A percentile compares a stretch with the other conserved stretches of the same genome.
phyloP scores from a whole-genome alignment of 2,329 filamentous ascomycete genomes.

The Didymella segeticola region DNA sequence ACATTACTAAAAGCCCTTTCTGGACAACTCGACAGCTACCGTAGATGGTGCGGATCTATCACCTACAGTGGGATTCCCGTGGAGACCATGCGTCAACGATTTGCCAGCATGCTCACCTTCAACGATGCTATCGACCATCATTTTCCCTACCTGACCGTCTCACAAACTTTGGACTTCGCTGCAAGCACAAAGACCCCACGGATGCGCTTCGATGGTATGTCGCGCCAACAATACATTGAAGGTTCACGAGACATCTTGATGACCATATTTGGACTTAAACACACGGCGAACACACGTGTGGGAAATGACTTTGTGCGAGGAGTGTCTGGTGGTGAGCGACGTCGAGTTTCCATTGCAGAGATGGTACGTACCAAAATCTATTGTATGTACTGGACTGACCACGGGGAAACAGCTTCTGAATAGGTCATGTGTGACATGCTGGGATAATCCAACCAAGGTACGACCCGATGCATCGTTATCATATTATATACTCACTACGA shows the following conservation, averaged over 20 bases:
- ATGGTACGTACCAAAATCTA: slow-evolving; percentile 23
- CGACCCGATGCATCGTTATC: not conserved
- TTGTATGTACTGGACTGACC: slow-evolving; percentile 54
- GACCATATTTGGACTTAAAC: slow-evolving; percentile 65
- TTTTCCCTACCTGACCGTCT: slow-evolving; percentile 79
- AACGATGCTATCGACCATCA: slow-evolving; percentile 83
- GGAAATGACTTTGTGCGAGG: slow-evolving; percentile 76
- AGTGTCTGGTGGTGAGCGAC: slow-evolving; percentile 73
- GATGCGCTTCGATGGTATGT: not conserved
- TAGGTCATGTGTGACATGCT: slow-evolving; percentile 54
- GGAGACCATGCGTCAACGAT: slow-evolving; percentile 55
- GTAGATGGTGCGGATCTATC: slow-evolving; percentile 49
- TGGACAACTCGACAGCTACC: not conserved
- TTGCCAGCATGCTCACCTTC: slow-evolving; percentile 79
- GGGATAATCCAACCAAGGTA: slow-evolving; percentile 71
- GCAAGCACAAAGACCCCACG: slow-evolving; percentile 16
- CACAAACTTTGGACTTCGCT: slow-evolving; percentile 68
- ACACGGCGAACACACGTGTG: slow-evolving; percentile 72
- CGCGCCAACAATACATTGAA: slow-evolving; percentile 57
- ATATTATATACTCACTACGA: not conserved
- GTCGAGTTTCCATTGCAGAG: slow-evolving; percentile 78
- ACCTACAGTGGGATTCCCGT: slow-evolving; percentile 56
- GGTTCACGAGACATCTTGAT: slow-evolving; percentile 66
- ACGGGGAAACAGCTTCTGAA: not conserved
- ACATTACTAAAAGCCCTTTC: slow-evolving; percentile 65